Base-by-base conservation (phyloP, 441 rosid genomes). In the Aquilaria agallochum region DNA sequence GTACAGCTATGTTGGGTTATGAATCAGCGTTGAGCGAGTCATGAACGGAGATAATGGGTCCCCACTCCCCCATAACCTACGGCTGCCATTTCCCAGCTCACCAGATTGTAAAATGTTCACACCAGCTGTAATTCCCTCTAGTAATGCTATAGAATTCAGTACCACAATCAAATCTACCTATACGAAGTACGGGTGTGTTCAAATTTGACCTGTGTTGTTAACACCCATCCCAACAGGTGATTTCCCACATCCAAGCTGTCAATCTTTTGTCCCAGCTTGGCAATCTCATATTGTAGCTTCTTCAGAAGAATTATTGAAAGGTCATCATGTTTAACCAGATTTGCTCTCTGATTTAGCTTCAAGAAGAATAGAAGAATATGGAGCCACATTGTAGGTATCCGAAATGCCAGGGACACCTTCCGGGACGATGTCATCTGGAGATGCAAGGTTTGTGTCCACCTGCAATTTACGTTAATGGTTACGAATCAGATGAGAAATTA, bases 381-480 rank as follows among this genome's bases (percentile, higher is more conserved):
- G 78, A 58, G 88, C 82, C 20, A 84, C 46, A 20, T 73, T 79
- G 33, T 80, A 87, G 58, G 75, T 56, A 53, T 73, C 68, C 15
- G 78, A 70, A 54, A 80, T 65, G 52, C 95, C 92, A 1, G 88
- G 72, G 47, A 87, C 80, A 11, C 97, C 97, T 68, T 82, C 75
- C 0, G 66, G 59, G 32, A 84, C 83, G 56, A 90, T 74, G 70
- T 94, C 97, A 31, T 75, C 52, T 0, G 97, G 95, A 42, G 94
- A 80, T 52, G 61, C 64, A 5, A 87, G 87, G 73, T 84, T 89
- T 30, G 97, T 94, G 76, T 94, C 98, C 68, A 64, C 95, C 97
- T 94, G 82, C 75, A 67, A 62, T 59, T 20, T 30, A 54, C 50
- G 10, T 62, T 33, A 61, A 51, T 9, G 27, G 15, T 11, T 31